phyloP scores from a whole-genome alignment of 2,329 filamentous ascomycete species.

The Graphiopsis chlorocephala region DNA sequence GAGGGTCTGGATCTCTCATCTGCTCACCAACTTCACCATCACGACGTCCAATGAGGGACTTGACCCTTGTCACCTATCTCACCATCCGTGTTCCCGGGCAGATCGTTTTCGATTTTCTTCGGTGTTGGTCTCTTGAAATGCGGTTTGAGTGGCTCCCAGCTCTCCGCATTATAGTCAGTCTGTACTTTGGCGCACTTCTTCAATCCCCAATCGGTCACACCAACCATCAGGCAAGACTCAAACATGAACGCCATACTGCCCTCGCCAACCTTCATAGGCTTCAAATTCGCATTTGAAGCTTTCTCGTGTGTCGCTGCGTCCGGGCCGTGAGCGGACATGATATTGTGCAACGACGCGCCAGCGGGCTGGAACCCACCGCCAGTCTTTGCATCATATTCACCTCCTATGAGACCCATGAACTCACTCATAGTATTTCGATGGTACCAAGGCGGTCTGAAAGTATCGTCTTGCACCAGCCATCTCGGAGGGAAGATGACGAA shows the following conservation, averaged over 20 bases:
- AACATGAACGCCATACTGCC: constrained; percentile 69
- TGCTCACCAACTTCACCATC: background rate
- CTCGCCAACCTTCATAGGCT: constrained; percentile 57
- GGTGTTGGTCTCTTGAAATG: constrained; percentile 37
- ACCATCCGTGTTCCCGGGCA: constrained; percentile 19
- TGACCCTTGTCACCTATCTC: constrained; percentile 27
- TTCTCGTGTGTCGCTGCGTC: constrained; percentile 58
- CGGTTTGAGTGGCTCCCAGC: constrained; percentile 62
- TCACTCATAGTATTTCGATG: constrained; percentile 68
- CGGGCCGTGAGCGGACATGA: constrained; percentile 50
- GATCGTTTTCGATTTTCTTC: constrained; percentile 23
- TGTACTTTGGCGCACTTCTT: constrained; percentile 69
- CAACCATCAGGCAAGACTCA: constrained; percentile 67
- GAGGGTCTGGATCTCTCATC: background rate
- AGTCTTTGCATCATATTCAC: constrained; percentile 59
- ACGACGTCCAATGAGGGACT: constrained; percentile 29
- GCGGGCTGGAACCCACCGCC: constrained; percentile 58
- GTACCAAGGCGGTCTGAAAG: constrained; percentile 71
- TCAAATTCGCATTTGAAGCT: constrained; percentile 54
- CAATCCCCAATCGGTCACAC: constrained; percentile 69
- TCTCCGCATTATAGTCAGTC: constrained; percentile 73
- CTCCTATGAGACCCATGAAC: constrained; percentile 61
- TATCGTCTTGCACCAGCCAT: constrained; percentile 67
- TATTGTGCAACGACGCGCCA: constrained; percentile 54
- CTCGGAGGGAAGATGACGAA: constrained; percentile 72